Evolutionary conservation across 306 rosid species (phyloP).

Genomic region (Sicyos edulis): DNA sequence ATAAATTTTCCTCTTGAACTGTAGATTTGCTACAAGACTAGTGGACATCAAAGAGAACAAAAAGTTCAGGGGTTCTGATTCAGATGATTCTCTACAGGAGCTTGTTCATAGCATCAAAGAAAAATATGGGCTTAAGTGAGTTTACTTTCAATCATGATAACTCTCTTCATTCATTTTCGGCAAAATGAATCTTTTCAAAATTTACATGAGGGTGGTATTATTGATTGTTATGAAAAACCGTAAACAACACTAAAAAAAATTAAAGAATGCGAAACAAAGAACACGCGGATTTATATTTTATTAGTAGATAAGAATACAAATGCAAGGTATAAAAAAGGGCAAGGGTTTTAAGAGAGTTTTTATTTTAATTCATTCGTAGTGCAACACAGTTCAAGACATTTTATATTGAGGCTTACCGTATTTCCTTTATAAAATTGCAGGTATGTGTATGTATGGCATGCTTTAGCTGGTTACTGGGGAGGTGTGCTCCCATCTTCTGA

Average conservation of each 20-base stretch:
- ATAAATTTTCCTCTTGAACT: constrained; percentile 18
- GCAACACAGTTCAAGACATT: too few relatives aligned
- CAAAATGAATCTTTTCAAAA: not conserved
- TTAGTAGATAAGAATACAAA: too few relatives aligned
- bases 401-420: too few relatives aligned
- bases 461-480: constrained; percentile 79
- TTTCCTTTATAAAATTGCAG: constrained; percentile 23
- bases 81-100: constrained; percentile 35
- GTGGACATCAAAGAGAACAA: constrained; percentile 52
- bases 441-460: constrained; percentile 66
- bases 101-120: constrained; percentile 48
- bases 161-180: not conserved
- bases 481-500: constrained; percentile 58
- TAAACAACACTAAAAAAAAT: too few relatives aligned
- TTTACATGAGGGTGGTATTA: too few relatives aligned
- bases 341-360: too few relatives aligned
- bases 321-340: too few relatives aligned
- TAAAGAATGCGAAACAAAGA: too few relatives aligned
- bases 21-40: constrained; percentile 57
- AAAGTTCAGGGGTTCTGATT: constrained; percentile 44
- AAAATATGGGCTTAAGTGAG: constrained; percentile 55
- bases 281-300: too few relatives aligned
- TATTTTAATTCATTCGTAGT: too few relatives aligned
- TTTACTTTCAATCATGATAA: constrained; percentile 13
- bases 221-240: too few relatives aligned